Evolutionary conservation across 192 early-diverging fungal genomes (phyloP).

Genomic region (Radiomyces spectabilis): DNA sequence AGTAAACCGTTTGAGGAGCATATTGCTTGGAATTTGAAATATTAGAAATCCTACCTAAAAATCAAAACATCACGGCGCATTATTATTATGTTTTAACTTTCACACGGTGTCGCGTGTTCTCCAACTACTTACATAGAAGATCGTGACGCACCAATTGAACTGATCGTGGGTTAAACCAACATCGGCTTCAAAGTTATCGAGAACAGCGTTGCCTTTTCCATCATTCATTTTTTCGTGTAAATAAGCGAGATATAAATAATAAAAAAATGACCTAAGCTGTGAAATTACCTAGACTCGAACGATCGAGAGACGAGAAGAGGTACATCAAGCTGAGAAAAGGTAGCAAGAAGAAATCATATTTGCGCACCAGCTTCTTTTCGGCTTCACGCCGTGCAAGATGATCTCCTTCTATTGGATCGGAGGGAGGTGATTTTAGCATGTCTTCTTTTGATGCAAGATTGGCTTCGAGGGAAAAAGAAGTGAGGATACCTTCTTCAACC

Average conservation of each 20-base stretch:
- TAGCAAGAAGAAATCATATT: slow-evolving; percentile 13
- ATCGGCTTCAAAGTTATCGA: slow-evolving; percentile 28
- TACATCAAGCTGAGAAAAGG: slow-evolving; percentile 28
- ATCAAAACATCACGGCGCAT: neutral
- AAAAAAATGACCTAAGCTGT: neutral
- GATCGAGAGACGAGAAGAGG: slow-evolving; percentile 23
- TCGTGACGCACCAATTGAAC: slow-evolving; percentile 24
- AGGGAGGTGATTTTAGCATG: no score
- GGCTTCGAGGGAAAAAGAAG: no score
- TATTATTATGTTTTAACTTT: neutral
- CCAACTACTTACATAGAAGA: slow-evolving; percentile 14
- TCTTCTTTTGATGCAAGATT: no score
- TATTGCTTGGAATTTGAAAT: slow-evolving; percentile 30
- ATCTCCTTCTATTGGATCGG: no score
- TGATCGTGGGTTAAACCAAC: slow-evolving; percentile 19
- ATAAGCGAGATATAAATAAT: neutral
- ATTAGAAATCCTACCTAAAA: slow-evolving; percentile 13
- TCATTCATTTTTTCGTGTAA: no score
- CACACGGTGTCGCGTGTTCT: neutral
- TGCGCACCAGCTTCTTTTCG: slow-evolving; percentile 17
- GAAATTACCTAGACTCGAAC: slow-evolving; percentile 22
- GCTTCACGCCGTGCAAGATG: no score
- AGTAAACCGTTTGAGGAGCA: slow-evolving; percentile 18
- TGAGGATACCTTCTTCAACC: no score
- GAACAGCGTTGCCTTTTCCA: slow-evolving; percentile 25